phyloP scores from a whole-genome alignment of 805 yeast species.

The Yueomyces sp. region DNA sequence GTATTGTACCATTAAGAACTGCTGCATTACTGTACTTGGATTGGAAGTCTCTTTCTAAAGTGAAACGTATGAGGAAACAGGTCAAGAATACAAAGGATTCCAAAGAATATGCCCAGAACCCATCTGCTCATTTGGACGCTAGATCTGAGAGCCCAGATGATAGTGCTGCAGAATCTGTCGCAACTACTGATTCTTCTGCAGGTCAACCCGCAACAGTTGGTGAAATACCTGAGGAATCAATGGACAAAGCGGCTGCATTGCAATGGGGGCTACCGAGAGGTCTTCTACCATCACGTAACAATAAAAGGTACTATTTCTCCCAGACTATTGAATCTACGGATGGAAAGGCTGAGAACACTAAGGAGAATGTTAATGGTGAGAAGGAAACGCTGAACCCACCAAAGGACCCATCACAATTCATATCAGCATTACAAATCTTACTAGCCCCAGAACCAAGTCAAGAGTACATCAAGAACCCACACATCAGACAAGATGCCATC shows the following conservation, averaged over 20 bases:
- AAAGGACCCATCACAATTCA: conserved; percentile 65
- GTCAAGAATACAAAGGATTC: background rate
- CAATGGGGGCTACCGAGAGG: conserved; percentile 17
- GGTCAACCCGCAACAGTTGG: background rate
- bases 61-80: conserved; percentile 24
- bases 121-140: background rate
- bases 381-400: conserved; percentile 28
- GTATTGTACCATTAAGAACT: conserved; percentile 89
- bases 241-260: conserved; percentile 17
- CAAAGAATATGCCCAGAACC: background rate
- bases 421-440: conserved; percentile 64
- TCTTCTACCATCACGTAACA: conserved; percentile 9
- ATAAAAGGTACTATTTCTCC: conserved; percentile 13
- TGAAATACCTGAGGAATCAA: conserved; percentile 18
- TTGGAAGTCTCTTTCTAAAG: conserved; percentile 58
- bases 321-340: conserved; percentile 11
- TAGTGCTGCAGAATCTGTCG: background rate
- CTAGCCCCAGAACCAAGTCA: conserved; percentile 70
- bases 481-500: conserved; percentile 47
- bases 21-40: conserved; percentile 77
- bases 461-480: conserved; percentile 56
- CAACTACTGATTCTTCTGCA: background rate
- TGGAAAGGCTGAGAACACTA: conserved; percentile 1
- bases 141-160: conserved; percentile 1
- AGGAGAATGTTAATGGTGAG: background rate